Percentiles rank a stretch among this genome's conserved stretches.
These are phyloP conservation scores for Fraxinus quadrangulata DNA, from an alignment of 257 asterid species.

Conservation along the genomic window DNA sequence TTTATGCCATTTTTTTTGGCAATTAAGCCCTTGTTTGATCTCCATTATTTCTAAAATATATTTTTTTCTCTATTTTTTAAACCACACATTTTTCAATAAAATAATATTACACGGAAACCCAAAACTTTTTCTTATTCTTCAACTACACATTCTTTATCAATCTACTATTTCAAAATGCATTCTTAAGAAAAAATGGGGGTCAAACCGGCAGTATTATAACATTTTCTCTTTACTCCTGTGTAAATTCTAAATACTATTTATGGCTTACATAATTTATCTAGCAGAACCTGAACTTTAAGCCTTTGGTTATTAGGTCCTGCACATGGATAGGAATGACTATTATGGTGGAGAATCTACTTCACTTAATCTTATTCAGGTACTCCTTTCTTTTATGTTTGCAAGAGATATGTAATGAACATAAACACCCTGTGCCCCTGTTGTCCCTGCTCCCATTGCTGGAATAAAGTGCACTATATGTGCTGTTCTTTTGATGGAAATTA, in stretches of 20 bases:
- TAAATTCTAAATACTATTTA: neutral
- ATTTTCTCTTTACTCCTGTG: neutral
- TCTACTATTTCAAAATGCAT: too few relatives aligned
- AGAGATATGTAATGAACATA: neutral
- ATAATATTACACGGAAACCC: too few relatives aligned
- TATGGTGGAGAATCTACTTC: slow-evolving; percentile 51
- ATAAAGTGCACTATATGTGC: neutral
- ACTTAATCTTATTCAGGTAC: slow-evolving; percentile 46
- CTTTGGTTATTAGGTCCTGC: slow-evolving; percentile 36
- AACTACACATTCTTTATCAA: too few relatives aligned
- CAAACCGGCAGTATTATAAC: neutral
- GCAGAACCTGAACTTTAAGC: neutral
- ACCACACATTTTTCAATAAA: too few relatives aligned
- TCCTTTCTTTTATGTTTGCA: neutral
- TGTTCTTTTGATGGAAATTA: neutral
- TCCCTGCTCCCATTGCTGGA: neutral
- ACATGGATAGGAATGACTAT: slow-evolving; percentile 50
- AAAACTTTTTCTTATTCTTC: too few relatives aligned
- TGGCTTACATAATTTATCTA: neutral
- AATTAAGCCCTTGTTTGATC: neutral
- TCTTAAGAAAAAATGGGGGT: too few relatives aligned
- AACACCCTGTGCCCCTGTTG: neutral
- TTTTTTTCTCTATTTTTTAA: too few relatives aligned
- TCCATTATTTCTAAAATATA: too few relatives aligned
- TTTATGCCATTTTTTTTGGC: neutral